Percentiles rank a stretch among this genome's conserved stretches.
phyloP scores from a whole-genome alignment of 176 grass and related monocot genomes.

The Leersia perrieri region DNA sequence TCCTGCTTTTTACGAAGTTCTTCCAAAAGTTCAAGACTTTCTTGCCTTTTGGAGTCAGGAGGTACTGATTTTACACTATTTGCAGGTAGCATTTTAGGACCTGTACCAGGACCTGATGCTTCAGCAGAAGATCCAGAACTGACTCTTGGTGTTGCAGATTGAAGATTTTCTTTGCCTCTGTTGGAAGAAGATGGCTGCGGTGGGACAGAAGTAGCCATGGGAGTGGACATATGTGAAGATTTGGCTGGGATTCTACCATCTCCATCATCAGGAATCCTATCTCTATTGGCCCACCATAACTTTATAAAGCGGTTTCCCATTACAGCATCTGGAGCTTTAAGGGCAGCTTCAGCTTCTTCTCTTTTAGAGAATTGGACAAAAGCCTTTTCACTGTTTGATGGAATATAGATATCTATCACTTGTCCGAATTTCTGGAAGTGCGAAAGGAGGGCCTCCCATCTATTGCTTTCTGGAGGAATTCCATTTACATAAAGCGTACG shows the following conservation, averaged over 20 bases:
- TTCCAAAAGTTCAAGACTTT: constrained; percentile 79
- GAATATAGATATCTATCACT: constrained; percentile 96
- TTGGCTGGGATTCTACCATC: constrained; percentile 36
- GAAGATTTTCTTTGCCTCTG: constrained; percentile 54
- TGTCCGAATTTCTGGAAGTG: constrained; percentile 93
- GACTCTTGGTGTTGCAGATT: constrained; percentile 49
- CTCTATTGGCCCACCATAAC: constrained; percentile 96
- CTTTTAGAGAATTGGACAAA: constrained; percentile 97
- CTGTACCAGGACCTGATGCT: constrained; percentile 30
- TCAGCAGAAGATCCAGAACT: constrained; percentile 52
- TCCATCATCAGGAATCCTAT: constrained; percentile 62
- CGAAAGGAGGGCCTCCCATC: constrained; percentile 60
- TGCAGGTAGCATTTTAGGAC: constrained; percentile 46
- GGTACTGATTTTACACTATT: constrained; percentile 42
- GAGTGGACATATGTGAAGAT: constrained; percentile 20
- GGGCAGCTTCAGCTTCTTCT: constrained; percentile 93
- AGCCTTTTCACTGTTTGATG: constrained; percentile 78
- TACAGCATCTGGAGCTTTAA: constrained; percentile 90
- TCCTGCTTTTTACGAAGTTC: constrained; percentile 96
- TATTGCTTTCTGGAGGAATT: constrained; percentile 83
- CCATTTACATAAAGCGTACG: constrained; percentile 91
- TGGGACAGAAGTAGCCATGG: constrained; percentile 14
- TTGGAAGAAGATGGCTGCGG: constrained; percentile 39
- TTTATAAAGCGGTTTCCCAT: constrained; percentile 99
- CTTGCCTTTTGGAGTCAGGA: constrained; percentile 63